Conservation (phyloP, 208 protist species). For the Acanthamoeba healyi region DNA sequence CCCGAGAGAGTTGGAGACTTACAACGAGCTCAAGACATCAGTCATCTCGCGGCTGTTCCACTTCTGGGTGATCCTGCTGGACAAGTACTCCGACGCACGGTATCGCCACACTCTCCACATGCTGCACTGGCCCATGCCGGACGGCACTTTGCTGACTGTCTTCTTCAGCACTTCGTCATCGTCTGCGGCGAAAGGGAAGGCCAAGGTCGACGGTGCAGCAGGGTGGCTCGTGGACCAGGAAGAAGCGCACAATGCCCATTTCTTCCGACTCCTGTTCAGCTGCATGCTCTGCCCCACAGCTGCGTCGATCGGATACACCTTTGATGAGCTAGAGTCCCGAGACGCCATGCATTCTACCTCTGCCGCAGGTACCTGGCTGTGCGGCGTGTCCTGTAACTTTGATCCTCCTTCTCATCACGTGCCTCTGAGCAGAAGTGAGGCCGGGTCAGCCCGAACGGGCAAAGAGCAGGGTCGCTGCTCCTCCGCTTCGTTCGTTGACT, state of each 20-base stretch:
- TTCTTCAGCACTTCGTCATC: neutral
- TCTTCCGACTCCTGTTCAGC: slow-evolving; percentile 39
- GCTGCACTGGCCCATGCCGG: neutral
- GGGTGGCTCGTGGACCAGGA: neutral
- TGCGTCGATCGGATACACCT: slow-evolving; percentile 37
- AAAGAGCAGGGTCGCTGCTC: neutral
- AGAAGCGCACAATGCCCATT: neutral
- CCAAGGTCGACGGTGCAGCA: neutral
- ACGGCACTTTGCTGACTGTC: neutral
- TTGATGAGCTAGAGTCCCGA: slow-evolving; percentile 22
- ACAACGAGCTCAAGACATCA: slow-evolving; percentile 79
- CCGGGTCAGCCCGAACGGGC: neutral
- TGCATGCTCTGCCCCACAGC: slow-evolving; percentile 64
- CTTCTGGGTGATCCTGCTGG: slow-evolving; percentile 80
- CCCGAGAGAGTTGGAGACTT: slow-evolving; percentile 79
- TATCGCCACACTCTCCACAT: neutral
- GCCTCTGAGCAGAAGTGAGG: neutral
- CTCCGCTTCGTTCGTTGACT: slow-evolving; percentile 41
- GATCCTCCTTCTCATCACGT: neutral
- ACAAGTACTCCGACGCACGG: slow-evolving; percentile 74
- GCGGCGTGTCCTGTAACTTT: neutral
- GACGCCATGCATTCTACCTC: neutral
- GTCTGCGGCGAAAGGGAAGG: neutral
- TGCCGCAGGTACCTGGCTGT: neutral
- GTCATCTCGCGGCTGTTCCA: slow-evolving; percentile 80